Base-by-base conservation (phyloP, 495 filamentous ascomycete species). In the Aspergillus carlsbadensis region DNA sequence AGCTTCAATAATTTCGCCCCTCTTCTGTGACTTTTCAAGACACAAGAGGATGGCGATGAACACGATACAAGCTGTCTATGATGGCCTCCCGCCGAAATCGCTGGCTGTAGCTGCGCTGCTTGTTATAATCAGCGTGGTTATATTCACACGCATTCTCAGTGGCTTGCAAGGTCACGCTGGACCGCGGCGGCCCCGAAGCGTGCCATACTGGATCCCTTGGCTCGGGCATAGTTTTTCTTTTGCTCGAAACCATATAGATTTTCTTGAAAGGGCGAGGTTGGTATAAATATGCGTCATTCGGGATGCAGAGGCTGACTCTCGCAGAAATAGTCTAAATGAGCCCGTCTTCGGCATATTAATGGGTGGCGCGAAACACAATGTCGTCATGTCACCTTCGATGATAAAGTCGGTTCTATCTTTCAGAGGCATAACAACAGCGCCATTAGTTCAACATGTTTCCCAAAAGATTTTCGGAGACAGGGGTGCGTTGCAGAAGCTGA, bases 161-260 rank as follows among this genome's bases (percentile, higher is more conserved):
- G 71, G 70, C 24, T 20, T 78, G 26, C 72, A 68, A 41, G 71
- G 73, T 44, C 59, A 64, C 6, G 60, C 50, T 17, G 53, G 52
- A 29, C 46, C 65, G 31, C 68, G 62, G 56, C 64, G 52, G 45
- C 72, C 81, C 39, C 72, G 70, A 57, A 59, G 68, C 33, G 50
- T 76, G 10, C 82, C 84, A 11, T 87, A 86, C 68, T 87, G 81
- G 81, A 51, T 86, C 7, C 84, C 84, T 11, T 71, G 76, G 56
- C 34, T 86, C 2, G 81, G 84, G 36, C 83, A 87, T 71, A 67
- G 76, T 11, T 52, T 76, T 21, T 67, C 73, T 17, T 72, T 83
- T 62, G 56, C 76, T 14, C 73, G 76, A 63, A 62, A 78, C 48
- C 70, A 75, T 63, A 68, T 76, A 15, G 56, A 60, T 7, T 78